Base-by-base conservation (phyloP, 768 basidiomycete species). In the Piloderma croceum region DNA sequence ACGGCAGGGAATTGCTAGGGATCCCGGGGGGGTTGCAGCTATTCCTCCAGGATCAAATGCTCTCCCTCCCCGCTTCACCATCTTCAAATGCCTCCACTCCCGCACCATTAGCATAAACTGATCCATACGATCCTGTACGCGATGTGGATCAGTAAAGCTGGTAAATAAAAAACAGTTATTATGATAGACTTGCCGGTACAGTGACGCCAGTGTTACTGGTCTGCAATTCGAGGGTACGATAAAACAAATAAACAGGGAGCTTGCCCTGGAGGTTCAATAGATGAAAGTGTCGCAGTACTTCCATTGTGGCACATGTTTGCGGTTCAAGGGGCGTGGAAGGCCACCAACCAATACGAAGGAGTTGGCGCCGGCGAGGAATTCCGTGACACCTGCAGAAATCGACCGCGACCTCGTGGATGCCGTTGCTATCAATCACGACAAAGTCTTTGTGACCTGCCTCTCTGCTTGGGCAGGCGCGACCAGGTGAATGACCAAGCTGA, bases 251-350 rank as follows among this genome's bases (percentile, higher is more conserved):
- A 0, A 36, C 46, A 5, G 54, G 53, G 2, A 47, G 40, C 22
- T 58, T 60, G 1, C 54, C 47, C 4, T 44, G 46, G 20, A 54
- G 46, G 4, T 50, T 48, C 2, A 59, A 33, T 12, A 45, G 39
- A 31, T 60, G 55, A 24, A 52, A 54, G 13, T 13, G 11, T 11
- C 44, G 20, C 1, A 57, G 38, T 18, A 49, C 24, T 10, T 32
- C n/a, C 25, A 59, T 52, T 4, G 56, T 57, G 4, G 42, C 46
- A 11, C 47, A 53, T 3, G 48, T 48, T 20, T 47, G 45, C 1
- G 56, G 53, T n/a, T 38, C 19, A 3, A 38, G 34, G 12, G 51
- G 49, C 7, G 50, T 47, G 3, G 50, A 47, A 3, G 54, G 58
- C 36, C 48, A 54, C 21, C 52, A 41, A 3, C 47, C 21, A 29